Evolutionary conservation across 768 basidiomycete genomes (phyloP).

Genomic region (Myochromella boudieri): DNA sequence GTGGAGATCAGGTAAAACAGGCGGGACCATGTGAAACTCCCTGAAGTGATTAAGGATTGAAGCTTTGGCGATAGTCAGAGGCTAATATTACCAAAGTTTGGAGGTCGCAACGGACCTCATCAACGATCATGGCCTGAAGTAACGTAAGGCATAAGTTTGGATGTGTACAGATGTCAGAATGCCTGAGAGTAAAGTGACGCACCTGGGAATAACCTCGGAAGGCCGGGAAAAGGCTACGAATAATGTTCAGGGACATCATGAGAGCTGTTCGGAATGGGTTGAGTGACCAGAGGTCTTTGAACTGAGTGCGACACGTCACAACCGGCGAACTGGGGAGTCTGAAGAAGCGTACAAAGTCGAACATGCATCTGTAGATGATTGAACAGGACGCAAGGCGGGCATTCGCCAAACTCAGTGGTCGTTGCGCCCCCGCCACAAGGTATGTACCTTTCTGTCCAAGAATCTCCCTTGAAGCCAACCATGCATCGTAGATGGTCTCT

Average conservation of each 20-base stretch:
- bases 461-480: constrained; percentile 57
- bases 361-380: constrained; percentile 52
- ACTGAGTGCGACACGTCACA: constrained; percentile 25
- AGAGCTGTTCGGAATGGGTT: constrained; percentile 72
- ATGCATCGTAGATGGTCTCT: constrained; percentile 47
- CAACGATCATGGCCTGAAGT: constrained; percentile 68
- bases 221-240: constrained; percentile 77
- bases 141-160: constrained; percentile 5
- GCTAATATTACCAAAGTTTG: constrained; percentile 10
- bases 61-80: constrained; percentile 43
- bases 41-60: constrained; percentile 67
- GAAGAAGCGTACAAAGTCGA: constrained; percentile 46
- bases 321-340: constrained; percentile 5
- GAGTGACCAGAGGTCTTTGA: constrained; percentile 43
- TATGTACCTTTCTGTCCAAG: constrained; percentile 42
- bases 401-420: constrained; percentile 59
- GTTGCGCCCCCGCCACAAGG: constrained; percentile 68
- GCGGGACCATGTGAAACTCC: constrained; percentile 69
- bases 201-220: constrained; percentile 84
- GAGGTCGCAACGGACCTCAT: constrained; percentile 58
- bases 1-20: constrained; percentile 56
- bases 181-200: constrained; percentile 17
- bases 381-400: constrained; percentile 50
- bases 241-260: constrained; percentile 68
- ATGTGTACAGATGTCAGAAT: constrained; percentile 15